Evolutionary conservation across 768 basidiomycete species (phyloP).

Genomic region (Lyophyllum decastes): DNA sequence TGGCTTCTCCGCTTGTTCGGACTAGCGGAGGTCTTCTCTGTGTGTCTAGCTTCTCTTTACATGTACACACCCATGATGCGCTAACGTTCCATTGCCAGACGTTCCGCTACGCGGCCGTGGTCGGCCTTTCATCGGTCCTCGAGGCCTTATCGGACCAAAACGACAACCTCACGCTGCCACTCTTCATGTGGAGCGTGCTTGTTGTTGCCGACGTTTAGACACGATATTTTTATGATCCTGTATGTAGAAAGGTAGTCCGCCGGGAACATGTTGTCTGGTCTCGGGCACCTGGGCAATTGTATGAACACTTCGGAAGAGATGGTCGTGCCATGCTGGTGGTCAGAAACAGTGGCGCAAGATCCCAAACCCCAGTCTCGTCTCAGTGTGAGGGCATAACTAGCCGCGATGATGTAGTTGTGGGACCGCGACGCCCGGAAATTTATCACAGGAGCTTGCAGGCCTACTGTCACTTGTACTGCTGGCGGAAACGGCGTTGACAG

Average conservation of each 20-base stretch:
- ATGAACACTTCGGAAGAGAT: not conserved
- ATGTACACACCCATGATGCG: not conserved
- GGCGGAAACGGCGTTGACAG: no score
- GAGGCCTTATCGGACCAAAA: constrained; percentile 96
- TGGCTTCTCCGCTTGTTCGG: constrained; percentile 73
- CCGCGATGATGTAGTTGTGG: not conserved
- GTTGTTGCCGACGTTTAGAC: constrained; percentile 51
- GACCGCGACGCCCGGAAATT: not conserved
- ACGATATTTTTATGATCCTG: not conserved
- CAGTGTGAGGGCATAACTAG: no score
- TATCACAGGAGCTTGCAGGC: no score
- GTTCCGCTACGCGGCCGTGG: constrained; percentile 62
- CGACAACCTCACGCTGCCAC: constrained; percentile 94
- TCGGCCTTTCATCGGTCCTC: constrained; percentile 67
- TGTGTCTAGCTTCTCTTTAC: constrained; percentile 39
- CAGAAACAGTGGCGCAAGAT: no score
- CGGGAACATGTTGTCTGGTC: not conserved
- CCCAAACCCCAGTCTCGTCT: no score
- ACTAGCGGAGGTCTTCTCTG: constrained; percentile 73
- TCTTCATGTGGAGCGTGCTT: constrained; percentile 93
- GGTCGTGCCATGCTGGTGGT: not conserved
- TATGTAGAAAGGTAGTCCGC: not conserved
- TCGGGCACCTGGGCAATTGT: no score
- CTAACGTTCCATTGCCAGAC: constrained; percentile 43
- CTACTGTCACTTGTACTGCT: no score